Base-by-base conservation (phyloP, 805 yeast genomes). In the Kluyveromyces wickerhamii region DNA sequence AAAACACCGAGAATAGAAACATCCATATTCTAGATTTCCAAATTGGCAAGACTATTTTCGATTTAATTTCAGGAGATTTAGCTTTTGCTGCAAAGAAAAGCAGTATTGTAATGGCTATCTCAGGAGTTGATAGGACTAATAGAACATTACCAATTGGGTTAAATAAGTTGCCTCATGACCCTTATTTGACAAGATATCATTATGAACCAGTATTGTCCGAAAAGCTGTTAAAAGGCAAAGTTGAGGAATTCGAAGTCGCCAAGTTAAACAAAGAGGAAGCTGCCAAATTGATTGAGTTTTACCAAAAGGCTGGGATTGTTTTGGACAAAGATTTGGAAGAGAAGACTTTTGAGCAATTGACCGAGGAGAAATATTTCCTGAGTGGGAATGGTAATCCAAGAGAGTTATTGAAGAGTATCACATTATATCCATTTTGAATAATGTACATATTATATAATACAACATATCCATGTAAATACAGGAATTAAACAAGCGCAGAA, bases 331-430 rank as follows among this genome's bases (percentile, higher is more conserved):
- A 60, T 33, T 27, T 49, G 2, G 48, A 56, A 24, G 41, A 43
- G 2, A 59, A 59, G 19, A 38, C 63, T 3, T 23, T 55, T 8
- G 65, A 63, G 12, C 59, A 58, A 37, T 51, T 72, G 32, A 54
- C 63, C 1, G 58, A 65, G 21, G 71, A 72, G 45, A 71, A 70
- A 49, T 77, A 71, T 49, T 59, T 75, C 27, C 36, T 71, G 23
- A 67, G 75, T 42, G 85, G 85, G 22, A 75, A 73, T 48, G 87
- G 87, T 45, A 79, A 77, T 48, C 78, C 84, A 29, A 62, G 71
- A 39, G 67, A 66, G 34, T 50, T 76, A 22, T 45, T 72, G 35
- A 67, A 64, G 36, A 56, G 57, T 36, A 34, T 53, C 28, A 51
- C 50, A 9, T 30, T 54, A 34, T 42, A 21, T 30, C 33, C 33